Base-by-base conservation (phyloP, 768 basidiomycete genomes). In the Mycena rebaudengoi region DNA sequence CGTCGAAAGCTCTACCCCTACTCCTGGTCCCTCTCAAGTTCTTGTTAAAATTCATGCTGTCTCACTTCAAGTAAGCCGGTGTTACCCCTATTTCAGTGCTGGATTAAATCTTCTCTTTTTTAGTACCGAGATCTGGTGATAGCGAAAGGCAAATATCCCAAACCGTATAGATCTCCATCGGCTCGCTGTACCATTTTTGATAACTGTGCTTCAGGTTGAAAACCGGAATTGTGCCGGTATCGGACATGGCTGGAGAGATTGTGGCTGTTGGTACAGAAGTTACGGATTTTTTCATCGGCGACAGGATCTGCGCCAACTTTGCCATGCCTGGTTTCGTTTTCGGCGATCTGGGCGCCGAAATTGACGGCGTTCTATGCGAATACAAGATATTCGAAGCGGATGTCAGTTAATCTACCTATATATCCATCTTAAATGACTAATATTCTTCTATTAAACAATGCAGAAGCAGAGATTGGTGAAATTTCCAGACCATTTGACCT, bases 401-500 rank as follows among this genome's bases (percentile, higher is more conserved):
- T 30, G 81, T 79, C 41, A 39, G 74, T 69, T 5, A 3, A 23
- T 30, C 12, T 8, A 12, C 4, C 28, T 18, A 2, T 35, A 10
- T 44, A 18, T n/a, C n/a, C n/a, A n/a, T n/a, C 35, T 11, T 10
- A 1, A 3, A 25, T 4, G 21, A 18, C n/a, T 23, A 16, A 46
- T 11, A 8, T 7, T 11, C 43, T 11, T 32, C 14, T n/a, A 25
- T 30, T 41, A n/a, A 29, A 21, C 33, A 41, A 20, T 16, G 32
- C 18, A 30, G 23, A 25, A 30, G 8, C 33, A 37, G 21, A 71
- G 75, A 7, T 68, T 83, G 46, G 74, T 84, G 23, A 60, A 68
- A 64, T 70, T 83, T 60, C 80, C 86, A 1, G 71, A 80, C 28
- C 78, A 84, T 69, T 74, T 85, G 40, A 75, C 74, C 2, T 81